Evolutionary conservation across 2,329 filamentous ascomycete species (phyloP), one percentile per base, ranked within the genome.

Genomic region (Aotearoamyces nothofagi): DNA sequence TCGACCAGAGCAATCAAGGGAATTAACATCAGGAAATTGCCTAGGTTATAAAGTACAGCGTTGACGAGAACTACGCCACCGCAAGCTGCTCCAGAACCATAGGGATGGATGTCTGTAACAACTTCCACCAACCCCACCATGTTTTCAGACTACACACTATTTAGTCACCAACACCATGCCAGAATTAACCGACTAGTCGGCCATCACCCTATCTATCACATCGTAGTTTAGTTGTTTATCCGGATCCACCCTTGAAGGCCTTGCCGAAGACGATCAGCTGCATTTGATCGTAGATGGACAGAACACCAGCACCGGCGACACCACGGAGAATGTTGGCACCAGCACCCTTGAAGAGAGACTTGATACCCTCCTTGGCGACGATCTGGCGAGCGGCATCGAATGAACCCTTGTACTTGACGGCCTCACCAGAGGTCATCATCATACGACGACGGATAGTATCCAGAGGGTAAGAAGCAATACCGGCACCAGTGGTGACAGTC

Each of bases 271-370:
- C 66, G 62, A 98, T 66, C 61, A 98, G 76, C 80, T 98, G 90
- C 63, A 82, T 82, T 76, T 96, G 87, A 64, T 98, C 90, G 70
- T 98, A 98, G 83, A 98, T 94, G 63, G 90, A 98, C 61, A 98
- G 75, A 60, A 98, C 90, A 98, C 90, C 90, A 70, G 90, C 90
- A 83, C 90, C 92, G 58, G 90, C 90, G 58, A 98, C 90, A 94
- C 90, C 92, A 93, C 90, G 90, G 69, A 98, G 90, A 58, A 98
- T 98, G 83, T 98, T 98, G 77, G 90, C 90, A 83, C 90, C 90
- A 60, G 90, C 90, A 86, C 90, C 90, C 83, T 98, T 98, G 86
- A 98, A 98, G 66, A 98, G 87, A 54, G 90, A 98, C 69, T 75
- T 81, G 66, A 92, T 68, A 75, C 90, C 90, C 74, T 96, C 90